phyloP scores from a whole-genome alignment of 2,329 filamentous ascomycete genomes.

The Xylariaceae sp. region DNA sequence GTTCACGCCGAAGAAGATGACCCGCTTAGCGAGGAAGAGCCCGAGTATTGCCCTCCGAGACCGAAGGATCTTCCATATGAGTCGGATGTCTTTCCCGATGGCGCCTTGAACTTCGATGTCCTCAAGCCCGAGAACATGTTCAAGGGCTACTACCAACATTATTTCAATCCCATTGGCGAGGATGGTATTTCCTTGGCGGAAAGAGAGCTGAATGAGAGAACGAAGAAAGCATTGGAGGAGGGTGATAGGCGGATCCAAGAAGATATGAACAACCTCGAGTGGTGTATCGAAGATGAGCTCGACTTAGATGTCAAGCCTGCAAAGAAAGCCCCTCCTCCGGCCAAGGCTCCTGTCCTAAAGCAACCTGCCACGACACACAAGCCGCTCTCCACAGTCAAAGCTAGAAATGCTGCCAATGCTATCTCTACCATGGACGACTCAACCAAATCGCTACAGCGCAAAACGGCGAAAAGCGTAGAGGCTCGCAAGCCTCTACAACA shows the following conservation, averaged over 20 bases:
- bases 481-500: conserved; percentile 18
- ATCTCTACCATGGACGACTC: conserved; percentile 39
- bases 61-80: conserved; percentile 63
- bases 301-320: conserved; percentile 31
- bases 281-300: conserved; percentile 53
- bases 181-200: conserved; percentile 62
- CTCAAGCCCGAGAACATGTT: conserved; percentile 55
- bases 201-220: conserved; percentile 53
- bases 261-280: conserved; percentile 59
- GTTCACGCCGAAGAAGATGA: conserved; percentile 52
- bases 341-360: conserved; percentile 6
- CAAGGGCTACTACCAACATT: conserved; percentile 58
- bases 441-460: conserved; percentile 27
- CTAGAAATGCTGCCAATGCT: conserved; percentile 51
- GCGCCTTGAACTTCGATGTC: conserved; percentile 51
- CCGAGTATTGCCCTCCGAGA: conserved; percentile 84
- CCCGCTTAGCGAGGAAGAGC: conserved; percentile 59
- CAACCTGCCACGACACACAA: conserved; percentile 12
- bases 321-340: conserved; percentile 16
- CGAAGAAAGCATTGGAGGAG: conserved; percentile 47
- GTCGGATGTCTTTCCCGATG: conserved; percentile 62
- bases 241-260: conserved; percentile 65
- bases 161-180: conserved; percentile 61
- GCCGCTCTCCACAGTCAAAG: conserved; percentile 46
- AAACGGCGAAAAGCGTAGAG: conserved; percentile 21